A percentile compares a stretch with the other conserved stretches of the same genome.
These are phyloP conservation scores for Claviceps fusiformis DNA, from an alignment of 2,329 filamentous ascomycete species.

Conservation along the genomic window DNA sequence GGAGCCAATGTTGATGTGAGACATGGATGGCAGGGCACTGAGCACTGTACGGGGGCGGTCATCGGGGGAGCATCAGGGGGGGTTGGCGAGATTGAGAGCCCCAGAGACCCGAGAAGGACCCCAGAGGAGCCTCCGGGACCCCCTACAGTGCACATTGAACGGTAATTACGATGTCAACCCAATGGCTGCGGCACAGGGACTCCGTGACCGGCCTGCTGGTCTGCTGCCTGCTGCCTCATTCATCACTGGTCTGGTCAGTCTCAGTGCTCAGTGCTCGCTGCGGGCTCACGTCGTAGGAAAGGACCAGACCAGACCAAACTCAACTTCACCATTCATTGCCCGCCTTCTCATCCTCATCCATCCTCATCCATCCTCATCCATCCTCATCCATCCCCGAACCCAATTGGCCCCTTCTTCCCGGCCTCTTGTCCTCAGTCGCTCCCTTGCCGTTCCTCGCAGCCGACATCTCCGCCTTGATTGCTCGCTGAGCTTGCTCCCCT, in stretches of 20 bases:
- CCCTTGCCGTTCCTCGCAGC: background rate
- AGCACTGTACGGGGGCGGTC: background rate
- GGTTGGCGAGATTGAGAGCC: conserved; percentile 11
- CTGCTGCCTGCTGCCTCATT: too few species aligned
- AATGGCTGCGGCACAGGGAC: too few species aligned
- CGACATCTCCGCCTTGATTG: background rate
- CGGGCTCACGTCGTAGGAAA: background rate
- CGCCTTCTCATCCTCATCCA: too few species aligned
- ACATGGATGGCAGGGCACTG: background rate
- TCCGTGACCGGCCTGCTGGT: background rate
- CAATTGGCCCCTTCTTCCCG: background rate
- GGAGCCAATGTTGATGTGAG: background rate
- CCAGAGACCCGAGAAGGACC: background rate
- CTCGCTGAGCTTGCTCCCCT: too few species aligned
- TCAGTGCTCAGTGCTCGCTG: too few species aligned
- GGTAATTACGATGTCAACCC: too few species aligned
- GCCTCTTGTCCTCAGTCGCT: background rate
- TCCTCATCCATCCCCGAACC: background rate
- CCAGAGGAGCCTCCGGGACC: conserved; percentile 2
- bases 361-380: too few species aligned
- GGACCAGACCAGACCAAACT: too few species aligned
- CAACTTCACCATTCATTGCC: too few species aligned
- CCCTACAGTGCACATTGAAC: background rate
- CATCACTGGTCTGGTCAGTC: background rate
- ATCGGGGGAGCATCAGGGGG: background rate